Evolutionary conservation across 116 monocot species (phyloP), one percentile per base, ranked within the genome.

Genomic region (Iris pallida): DNA sequence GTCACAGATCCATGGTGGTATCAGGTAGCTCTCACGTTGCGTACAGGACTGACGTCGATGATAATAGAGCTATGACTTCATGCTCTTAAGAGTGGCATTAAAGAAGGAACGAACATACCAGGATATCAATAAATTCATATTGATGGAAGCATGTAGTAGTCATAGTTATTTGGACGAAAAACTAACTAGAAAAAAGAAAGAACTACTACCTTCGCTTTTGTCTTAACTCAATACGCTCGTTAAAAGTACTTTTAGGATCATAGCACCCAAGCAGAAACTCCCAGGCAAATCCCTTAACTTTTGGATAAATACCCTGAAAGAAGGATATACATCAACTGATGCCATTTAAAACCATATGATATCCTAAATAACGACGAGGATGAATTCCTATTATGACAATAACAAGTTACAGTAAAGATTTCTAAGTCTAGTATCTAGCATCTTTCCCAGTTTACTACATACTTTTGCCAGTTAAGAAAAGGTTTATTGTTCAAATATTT

Each of bases 191-290:
- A 51, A 51, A 9, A 67, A 30, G 57, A 65, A 41, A 4, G 10
- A 47, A 70, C n/a, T 7, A 20, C 41, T 71, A 91, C 95, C 95
- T 91, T 63, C 89, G 67, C 7, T 59, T 44, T 66, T 91, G 75
- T 75, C 91, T 86, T 51, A 95, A 72, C 12, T 74, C 66, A 64
- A 12, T 82, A 30, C 91, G 70, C 41, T 84, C 82, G 70, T 91
- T 86, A 57, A 82, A 80, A 55, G 88, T 88, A 73, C 88, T 86
- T 47, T 80, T 88, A 62, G 95, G 95, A 76, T 91, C 89, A 84
- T 91, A 95, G 47, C 95, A 91, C 20, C 91, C 88, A 73, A 95
- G 88, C 71, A 95, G 76, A 76, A 91, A 91, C 64, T 95, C 95
- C 95, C 95, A 95, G 63, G 91, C 95, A 17, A 44, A 80, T 76